phyloP scores from a whole-genome alignment of 768 basidiomycete genomes.

The Russula foetens region DNA sequence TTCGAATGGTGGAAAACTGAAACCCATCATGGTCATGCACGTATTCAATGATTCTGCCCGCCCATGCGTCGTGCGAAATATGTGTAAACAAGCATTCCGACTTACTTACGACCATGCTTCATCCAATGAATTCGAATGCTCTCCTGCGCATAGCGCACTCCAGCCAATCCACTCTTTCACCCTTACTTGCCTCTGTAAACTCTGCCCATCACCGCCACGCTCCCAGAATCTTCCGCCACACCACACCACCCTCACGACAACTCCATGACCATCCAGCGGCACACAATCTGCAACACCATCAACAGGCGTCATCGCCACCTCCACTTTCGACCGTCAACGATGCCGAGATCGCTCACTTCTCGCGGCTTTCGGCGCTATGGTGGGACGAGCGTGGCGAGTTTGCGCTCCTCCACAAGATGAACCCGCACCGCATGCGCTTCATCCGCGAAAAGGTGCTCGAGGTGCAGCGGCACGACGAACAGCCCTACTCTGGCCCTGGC shows the following conservation, averaged over 20 bases:
- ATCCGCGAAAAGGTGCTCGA: slow-evolving; percentile 70
- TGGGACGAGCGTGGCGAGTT: slow-evolving; percentile 96
- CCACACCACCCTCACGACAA: neutral
- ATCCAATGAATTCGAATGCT: neutral
- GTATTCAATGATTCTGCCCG: too few species aligned
- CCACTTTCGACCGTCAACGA: slow-evolving; percentile 50
- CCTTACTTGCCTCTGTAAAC: neutral
- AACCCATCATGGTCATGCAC: too few species aligned
- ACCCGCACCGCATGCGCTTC: slow-evolving; percentile 80
- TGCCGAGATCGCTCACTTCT: slow-evolving; percentile 84
- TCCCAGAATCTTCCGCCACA: neutral
- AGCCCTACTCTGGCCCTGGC: slow-evolving; percentile 24
- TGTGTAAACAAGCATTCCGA: too few species aligned
- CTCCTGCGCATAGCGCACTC: neutral
- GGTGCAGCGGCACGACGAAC: slow-evolving; percentile 47
- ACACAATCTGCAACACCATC: neutral
- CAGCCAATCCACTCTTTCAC: neutral
- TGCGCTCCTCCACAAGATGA: slow-evolving; percentile 85
- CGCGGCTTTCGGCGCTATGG: slow-evolving; percentile 83
- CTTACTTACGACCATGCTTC: neutral
- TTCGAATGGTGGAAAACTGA: too few species aligned
- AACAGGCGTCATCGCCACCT: neutral
- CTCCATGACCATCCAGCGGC: neutral
- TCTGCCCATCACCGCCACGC: neutral
- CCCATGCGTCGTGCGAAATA: too few species aligned